These are phyloP conservation scores for Marsdenia floribunda DNA, from an alignment of 257 asterid species.

Conservation along the genomic window DNA sequence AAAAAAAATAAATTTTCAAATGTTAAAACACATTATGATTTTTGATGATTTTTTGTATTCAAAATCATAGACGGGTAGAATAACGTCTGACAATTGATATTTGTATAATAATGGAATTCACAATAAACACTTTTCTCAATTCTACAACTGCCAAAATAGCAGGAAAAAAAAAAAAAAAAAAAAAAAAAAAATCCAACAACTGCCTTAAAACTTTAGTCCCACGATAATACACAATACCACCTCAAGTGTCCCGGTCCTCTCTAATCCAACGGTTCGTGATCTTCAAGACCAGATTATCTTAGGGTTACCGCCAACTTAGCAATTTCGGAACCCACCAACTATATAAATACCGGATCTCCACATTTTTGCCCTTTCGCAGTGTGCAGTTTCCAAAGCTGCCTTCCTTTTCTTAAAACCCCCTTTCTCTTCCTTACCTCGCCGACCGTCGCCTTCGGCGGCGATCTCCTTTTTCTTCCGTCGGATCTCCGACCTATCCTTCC, in stretches of 20 bases:
- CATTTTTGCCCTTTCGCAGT: not conserved
- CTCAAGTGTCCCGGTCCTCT: conserved; percentile 14
- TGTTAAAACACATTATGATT: no score
- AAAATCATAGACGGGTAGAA: no score
- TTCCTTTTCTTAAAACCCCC: conserved; percentile 6
- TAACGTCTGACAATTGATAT: no score
- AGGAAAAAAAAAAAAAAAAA: no score
- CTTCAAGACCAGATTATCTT: conserved; percentile 14
- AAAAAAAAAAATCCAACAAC: no score
- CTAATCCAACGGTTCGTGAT: conserved; percentile 36
- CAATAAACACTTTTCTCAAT: no score
- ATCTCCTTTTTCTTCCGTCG: conserved; percentile 24
- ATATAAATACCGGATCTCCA: not conserved
- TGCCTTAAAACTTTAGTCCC: not conserved
- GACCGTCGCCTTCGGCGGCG: conserved; percentile 53
- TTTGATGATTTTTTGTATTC: no score
- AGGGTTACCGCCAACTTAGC: not conserved
- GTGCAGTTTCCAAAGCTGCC: conserved; percentile 26
- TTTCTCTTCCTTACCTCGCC: conserved; percentile 18
- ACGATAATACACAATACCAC: not conserved
- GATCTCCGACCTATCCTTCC: conserved; percentile 37
- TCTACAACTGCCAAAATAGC: no score
- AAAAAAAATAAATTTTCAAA: no score
- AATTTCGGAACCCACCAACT: not conserved
- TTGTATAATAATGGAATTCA: no score